phyloP scores from a whole-genome alignment of 1,139 yeast genomes.

The Diutina mesorugosa region DNA sequence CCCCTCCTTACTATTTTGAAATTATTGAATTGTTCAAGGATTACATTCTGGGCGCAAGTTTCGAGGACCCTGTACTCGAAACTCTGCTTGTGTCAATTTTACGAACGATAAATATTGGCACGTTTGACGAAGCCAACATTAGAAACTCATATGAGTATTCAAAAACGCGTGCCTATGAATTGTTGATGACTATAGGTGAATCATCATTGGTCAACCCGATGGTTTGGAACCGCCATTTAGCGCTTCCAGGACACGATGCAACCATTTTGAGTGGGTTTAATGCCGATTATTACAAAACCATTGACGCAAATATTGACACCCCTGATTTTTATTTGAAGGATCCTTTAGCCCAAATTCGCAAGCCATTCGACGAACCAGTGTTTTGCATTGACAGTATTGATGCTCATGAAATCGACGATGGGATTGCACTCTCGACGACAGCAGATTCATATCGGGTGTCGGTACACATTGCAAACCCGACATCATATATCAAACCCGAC shows the following conservation, averaged over 20 bases:
- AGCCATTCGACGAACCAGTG: conserved; percentile 33
- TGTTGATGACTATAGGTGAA: conserved; percentile 15
- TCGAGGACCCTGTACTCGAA: conserved; percentile 24
- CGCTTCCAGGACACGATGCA: conserved; percentile 26
- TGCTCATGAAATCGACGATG: conserved; percentile 93
- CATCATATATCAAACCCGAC: conserved; percentile 40
- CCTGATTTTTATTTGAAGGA: conserved; percentile 22
- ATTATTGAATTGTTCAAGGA: conserved; percentile 32
- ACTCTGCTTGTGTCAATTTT: conserved; percentile 23
- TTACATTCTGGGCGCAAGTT: conserved; percentile 35
- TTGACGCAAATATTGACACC: conserved; percentile 10
- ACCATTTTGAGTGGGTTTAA: conserved; percentile 27
- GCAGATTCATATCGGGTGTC: conserved; percentile 31
- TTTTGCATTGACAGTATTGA: conserved; percentile 75
- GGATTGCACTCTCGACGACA: conserved; percentile 46
- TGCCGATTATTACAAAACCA: conserved; percentile 25
- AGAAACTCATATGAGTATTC: conserved; percentile 28
- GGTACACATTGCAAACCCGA: conserved; percentile 83
- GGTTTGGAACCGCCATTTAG: conserved; percentile 28
- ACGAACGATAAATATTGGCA: conserved; percentile 17
- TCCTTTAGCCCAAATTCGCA: conserved; percentile 18
- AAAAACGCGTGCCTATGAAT: conserved; percentile 33
- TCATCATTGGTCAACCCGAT: conserved; percentile 29
- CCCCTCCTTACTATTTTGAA: conserved; percentile 12
- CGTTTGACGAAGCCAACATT: conserved; percentile 6